Base-by-base conservation (phyloP, 2,329 filamentous ascomycete species). In the Botrytis deweyae region DNA sequence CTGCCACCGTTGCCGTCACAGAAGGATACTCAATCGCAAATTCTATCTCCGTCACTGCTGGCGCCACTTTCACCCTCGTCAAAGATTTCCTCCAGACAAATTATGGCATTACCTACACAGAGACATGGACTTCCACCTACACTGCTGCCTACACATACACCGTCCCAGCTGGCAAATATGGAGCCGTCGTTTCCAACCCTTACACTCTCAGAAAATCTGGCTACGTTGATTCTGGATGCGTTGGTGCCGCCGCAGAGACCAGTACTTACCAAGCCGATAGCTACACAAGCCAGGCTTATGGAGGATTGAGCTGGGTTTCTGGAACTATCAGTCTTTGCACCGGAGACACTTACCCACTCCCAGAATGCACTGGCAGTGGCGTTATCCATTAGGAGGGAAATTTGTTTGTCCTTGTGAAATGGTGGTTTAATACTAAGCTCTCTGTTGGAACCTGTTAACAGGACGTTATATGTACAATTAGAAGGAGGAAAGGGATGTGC, bases 301-400 rank as follows among this genome's bases (percentile, higher is more conserved):
- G 38, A 1, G 62, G 49, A 8, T 59, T 68, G 22, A 33, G 20
- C 29, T 72, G 70, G 70, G 62, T 72, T 40, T 14, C 22, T 20
- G 70, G 70, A 22, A 67, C 62, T 4, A 68, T 72, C 16, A 68
- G 62, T 72, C 36, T 68, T n/a, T 72, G 70, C 62, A 58, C 36
- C 5, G 25, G 25, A 8, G 3, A 25, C 46, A 44, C 38, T 14
- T 67, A 72, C 14, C 63, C 70, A 58, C 22, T 68, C 16, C 20
- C 29, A 16, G 7, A 1, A n/a, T 72, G 70, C 18, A 4, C 18
- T 18, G 70, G 70, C 8, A 6, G 16, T 3, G 70, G 38, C 25
- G 7, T 9, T 9, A 20, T 38, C 25, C 6, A 42, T 22, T 72
- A 72, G 22, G 7, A 18, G 40, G 69, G 22, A 42, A 33, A 71